Conservation (phyloP, 805 yeast genomes). For the Grigorovia humatica region DNA sequence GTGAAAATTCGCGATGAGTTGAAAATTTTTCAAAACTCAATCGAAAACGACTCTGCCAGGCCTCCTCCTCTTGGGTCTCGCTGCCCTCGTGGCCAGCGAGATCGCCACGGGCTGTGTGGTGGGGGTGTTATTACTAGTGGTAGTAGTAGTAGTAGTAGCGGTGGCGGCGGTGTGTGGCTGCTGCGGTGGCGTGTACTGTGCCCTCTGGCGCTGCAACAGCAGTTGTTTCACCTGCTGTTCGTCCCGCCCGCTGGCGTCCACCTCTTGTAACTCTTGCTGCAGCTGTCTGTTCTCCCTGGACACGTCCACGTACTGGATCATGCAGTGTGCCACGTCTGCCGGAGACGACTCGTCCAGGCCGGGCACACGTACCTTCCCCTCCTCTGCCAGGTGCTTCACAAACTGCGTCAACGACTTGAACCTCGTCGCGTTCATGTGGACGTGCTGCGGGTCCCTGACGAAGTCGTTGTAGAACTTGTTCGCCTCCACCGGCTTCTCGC, state of each 20-base stretch:
- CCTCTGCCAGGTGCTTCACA: constrained; percentile 46
- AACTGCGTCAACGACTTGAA: constrained; percentile 67
- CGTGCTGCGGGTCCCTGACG: constrained; percentile 70
- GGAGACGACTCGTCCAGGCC: constrained; percentile 25
- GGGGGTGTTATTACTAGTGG: too few species aligned
- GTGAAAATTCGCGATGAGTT: too few species aligned
- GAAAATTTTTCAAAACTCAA: neutral
- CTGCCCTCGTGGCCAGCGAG: neutral
- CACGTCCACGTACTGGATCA: constrained; percentile 45
- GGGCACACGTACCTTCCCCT: constrained; percentile 46
- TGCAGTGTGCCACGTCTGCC: constrained; percentile 30
- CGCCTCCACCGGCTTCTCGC: constrained; percentile 68
- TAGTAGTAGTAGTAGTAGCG: too few species aligned
- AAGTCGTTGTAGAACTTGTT: constrained; percentile 87
- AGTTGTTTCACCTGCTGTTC: constrained; percentile 39
- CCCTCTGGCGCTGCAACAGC: constrained; percentile 44
- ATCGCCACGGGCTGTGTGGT: neutral
- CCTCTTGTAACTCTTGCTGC: constrained; percentile 30
- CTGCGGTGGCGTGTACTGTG: constrained; percentile 8
- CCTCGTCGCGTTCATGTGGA: constrained; percentile 83
- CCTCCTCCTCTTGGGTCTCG: neutral
- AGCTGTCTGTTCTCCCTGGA: constrained; percentile 39
- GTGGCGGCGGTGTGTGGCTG: neutral
- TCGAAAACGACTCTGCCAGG: neutral
- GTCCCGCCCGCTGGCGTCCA: constrained; percentile 28